These are phyloP conservation scores for Podosphaera aphanis DNA, from an alignment of 2,329 filamentous ascomycete species.

Conservation along the genomic window DNA sequence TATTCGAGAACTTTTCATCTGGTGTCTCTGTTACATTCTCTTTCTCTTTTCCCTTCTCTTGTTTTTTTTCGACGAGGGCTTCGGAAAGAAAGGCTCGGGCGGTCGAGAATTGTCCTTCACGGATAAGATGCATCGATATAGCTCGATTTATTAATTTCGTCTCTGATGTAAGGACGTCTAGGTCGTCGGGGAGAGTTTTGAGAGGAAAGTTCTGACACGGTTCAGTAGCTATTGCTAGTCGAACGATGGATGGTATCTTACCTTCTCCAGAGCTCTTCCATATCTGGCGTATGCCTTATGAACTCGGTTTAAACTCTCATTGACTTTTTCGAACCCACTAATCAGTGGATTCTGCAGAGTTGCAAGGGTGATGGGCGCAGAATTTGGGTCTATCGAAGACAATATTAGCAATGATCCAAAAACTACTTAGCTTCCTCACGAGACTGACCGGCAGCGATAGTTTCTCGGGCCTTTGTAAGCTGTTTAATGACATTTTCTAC, in stretches of 20 bases:
- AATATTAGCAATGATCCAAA: constrained; percentile 2
- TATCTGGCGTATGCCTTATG: constrained; percentile 66
- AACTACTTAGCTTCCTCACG: no score
- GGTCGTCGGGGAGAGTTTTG: constrained; percentile 50
- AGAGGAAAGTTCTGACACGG: constrained; percentile 13
- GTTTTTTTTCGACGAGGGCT: constrained; percentile 21
- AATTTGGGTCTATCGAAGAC: constrained; percentile 32
- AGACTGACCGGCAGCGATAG: constrained; percentile 41
- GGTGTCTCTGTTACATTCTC: constrained; percentile 5
- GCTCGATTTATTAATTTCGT: constrained; percentile 67
- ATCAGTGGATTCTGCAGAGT: constrained; percentile 74
- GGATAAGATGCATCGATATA: constrained; percentile 86
- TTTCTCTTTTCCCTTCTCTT: constrained; percentile 14
- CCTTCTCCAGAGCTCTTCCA: constrained; percentile 65
- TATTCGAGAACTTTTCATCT: constrained; percentile 15
- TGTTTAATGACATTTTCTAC: constrained; percentile 65
- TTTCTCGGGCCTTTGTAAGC: constrained; percentile 48
- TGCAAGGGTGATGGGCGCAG: constrained; percentile 50
- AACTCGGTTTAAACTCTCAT: constrained; percentile 59
- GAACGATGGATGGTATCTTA: constrained; percentile 17
- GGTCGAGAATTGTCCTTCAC: constrained; percentile 80
- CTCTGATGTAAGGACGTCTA: constrained; percentile 57
- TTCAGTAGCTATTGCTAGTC: neutral
- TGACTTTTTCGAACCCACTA: constrained; percentile 55
- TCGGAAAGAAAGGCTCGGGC: constrained; percentile 69